Evolutionary conservation across 2,329 filamentous ascomycete genomes (phyloP).

Genomic region (Hymenoscyphus scutula): DNA sequence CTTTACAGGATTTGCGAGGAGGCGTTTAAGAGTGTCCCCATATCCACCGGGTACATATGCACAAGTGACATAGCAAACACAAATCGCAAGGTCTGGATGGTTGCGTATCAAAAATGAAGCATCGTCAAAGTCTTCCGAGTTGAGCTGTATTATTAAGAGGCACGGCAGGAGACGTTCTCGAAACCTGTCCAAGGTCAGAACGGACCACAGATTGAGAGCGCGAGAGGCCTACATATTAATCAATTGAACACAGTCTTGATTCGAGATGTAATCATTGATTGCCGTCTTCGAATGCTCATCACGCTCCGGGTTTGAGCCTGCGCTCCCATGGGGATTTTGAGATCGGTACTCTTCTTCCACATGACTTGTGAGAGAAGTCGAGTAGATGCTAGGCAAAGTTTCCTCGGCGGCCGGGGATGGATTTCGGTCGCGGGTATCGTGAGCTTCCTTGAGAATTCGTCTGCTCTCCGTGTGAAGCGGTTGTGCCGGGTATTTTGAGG

Average conservation of each 20-base stretch:
- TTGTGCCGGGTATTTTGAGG: background rate
- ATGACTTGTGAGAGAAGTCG: background rate
- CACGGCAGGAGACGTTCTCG: background rate
- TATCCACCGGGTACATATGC: slow-evolving; percentile 1
- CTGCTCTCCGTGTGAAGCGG: background rate
- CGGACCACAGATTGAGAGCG: too few species aligned
- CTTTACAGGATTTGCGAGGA: background rate
- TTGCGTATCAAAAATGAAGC: background rate
- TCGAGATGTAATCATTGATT: background rate
- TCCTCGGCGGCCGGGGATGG: too few species aligned
- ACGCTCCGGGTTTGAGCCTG: background rate
- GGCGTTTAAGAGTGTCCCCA: background rate
- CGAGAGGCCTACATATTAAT: background rate
- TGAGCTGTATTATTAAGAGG: background rate
- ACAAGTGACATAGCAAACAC: slow-evolving; percentile 8
- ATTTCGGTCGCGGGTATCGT: background rate
- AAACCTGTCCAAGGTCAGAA: background rate
- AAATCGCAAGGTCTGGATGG: background rate
- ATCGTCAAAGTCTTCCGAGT: background rate
- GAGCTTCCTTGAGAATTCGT: background rate
- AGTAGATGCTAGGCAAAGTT: slow-evolving; percentile 3
- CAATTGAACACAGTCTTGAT: slow-evolving; percentile 1
- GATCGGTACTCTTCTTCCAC: background rate
- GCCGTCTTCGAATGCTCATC: background rate
- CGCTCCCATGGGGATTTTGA: background rate